Evolutionary conservation across 257 asterid genomes (phyloP).

Genomic region (Nicotiana benthamiana): DNA sequence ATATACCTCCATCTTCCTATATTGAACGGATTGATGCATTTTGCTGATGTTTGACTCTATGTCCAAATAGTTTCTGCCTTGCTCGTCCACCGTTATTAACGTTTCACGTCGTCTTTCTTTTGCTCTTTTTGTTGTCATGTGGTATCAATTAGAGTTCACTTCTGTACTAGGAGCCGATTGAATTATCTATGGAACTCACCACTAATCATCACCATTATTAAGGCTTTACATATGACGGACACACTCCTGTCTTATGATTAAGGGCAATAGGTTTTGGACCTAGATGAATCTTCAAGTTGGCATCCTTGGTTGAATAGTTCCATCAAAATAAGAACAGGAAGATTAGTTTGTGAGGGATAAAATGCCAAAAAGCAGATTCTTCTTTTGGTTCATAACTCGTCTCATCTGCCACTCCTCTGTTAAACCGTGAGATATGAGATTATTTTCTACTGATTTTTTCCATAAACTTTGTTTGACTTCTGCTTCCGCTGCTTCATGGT

Average conservation of each 20-base stretch:
- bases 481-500: no score
- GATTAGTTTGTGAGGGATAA: no score
- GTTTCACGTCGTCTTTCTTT: conserved; percentile 8
- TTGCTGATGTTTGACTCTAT: neutral
- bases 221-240: neutral
- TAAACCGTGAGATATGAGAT: no score
- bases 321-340: no score
- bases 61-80: neutral
- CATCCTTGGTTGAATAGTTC: no score
- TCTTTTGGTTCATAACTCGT: no score
- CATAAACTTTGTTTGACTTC: no score
- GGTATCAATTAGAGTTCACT: neutral
- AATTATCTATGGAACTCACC: neutral
- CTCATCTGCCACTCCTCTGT: no score
- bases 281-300: no score
- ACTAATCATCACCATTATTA: neutral
- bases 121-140: conserved; percentile 5
- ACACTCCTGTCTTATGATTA: neutral
- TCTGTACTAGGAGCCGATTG: neutral
- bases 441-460: no score
- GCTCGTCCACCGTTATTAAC: neutral
- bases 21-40: neutral
- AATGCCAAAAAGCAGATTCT: no score
- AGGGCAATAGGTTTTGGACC: neutral
- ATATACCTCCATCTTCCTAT: neutral